Evolutionary conservation across 129 eudicot genomes (phyloP), one percentile per base, ranked within the genome.

Genomic region (Lonicera japonica): DNA sequence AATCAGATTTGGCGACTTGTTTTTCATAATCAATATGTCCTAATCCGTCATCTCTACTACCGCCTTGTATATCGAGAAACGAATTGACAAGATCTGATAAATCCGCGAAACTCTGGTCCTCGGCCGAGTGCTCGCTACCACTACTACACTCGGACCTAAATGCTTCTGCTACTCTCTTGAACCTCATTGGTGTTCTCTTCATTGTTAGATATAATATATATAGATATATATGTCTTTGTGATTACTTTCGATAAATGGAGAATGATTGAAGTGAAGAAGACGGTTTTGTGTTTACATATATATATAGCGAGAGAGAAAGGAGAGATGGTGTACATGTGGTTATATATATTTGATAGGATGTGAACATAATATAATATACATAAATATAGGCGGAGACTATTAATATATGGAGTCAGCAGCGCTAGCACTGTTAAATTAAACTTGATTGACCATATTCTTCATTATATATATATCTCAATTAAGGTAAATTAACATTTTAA

Each of bases 61-160:
- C 53, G 5, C 6, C 55, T 22, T 61, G 83, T 8, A 77, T 69
- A 47, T 91, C 90, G 1, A 86, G 53, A 53, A 79, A 91, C 11
- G 95, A 86, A 25, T 83, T 83, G 0, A 90, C 89, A 54, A 90
- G 80, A 72, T 79, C 94, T 4, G 85, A 83, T 48, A 90, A 72
- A 73, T 81, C 89, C 50, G 47, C 66, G 69, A 66, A 66, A 56
- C 69, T 80, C 18, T 29, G 72, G 1, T n/a, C 25, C n/a, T 14
- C 71, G 18, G 67, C 61, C 8, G 79, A 73, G 64, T 84, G 88
- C 76, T 86, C 95, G 80, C 80, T 78, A 20, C 85, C 83, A 54
- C 92, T 89, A 71, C 89, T 83, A 71, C 89, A 81, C 61, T 84
- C 82, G 68, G 79, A 80, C 64, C 69, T 71, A 56, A 90, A 90